These are phyloP conservation scores for Erythrophleum ivorense DNA, from an alignment of 331 rosid species.

Conservation along the genomic window DNA sequence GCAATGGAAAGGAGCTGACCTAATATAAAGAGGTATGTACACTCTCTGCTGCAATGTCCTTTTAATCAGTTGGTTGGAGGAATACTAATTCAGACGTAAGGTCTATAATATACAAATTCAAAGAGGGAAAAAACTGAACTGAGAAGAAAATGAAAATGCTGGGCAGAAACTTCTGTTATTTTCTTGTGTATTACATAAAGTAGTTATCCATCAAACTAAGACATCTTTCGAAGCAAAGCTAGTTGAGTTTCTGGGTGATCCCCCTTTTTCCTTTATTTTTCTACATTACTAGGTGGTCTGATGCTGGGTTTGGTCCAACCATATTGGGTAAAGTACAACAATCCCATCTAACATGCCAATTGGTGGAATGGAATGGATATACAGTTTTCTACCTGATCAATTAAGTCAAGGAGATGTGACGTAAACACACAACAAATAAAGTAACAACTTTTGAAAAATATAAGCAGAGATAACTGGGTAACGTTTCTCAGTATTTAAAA, in stretches of 20 bases:
- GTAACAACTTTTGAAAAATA: background rate
- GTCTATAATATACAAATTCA: conserved; percentile 13
- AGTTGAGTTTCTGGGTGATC: conserved; percentile 40
- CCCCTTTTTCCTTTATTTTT: conserved; percentile 27
- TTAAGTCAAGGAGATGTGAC: conserved; percentile 52
- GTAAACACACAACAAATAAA: conserved; percentile 24
- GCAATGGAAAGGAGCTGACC: background rate
- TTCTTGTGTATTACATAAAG: conserved; percentile 54
- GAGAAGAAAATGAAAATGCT: conserved; percentile 27
- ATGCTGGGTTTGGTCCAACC: conserved; percentile 71
- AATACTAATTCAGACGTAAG: conserved; percentile 43
- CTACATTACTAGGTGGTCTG: conserved; percentile 49
- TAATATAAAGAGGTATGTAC: conserved; percentile 45
- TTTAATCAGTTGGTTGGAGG: conserved; percentile 54
- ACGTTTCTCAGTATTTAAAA: background rate
- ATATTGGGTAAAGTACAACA: conserved; percentile 61
- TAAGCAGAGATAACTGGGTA: background rate
- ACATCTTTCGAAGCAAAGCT: conserved; percentile 49
- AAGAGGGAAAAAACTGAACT: conserved; percentile 5
- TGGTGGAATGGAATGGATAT: conserved; percentile 27
- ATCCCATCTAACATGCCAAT: conserved; percentile 58
- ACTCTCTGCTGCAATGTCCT: conserved; percentile 63
- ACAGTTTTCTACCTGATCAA: conserved; percentile 21
- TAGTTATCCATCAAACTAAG: conserved; percentile 50
- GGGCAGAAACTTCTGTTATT: conserved; percentile 28